Conservation (phyloP, 208 protist species). For the Wallacemonas collosoma region DNA sequence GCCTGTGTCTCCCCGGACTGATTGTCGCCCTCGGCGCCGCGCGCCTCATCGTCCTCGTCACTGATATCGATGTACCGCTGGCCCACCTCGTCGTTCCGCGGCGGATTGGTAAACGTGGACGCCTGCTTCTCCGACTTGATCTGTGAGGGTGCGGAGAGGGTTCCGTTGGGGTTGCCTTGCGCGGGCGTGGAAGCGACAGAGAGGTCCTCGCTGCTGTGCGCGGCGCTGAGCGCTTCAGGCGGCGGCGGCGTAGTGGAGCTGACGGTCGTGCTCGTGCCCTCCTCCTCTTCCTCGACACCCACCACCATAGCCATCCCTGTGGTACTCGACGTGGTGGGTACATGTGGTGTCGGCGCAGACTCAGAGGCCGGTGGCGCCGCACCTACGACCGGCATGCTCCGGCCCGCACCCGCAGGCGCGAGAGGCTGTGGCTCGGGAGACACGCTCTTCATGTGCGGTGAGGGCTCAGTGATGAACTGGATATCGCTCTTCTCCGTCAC, state of each 20-base stretch:
- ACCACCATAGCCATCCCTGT: background rate
- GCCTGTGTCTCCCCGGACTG: background rate
- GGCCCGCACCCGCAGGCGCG: background rate
- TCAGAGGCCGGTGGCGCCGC: too few relatives aligned
- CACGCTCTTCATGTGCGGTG: background rate
- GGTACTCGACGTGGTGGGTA: background rate
- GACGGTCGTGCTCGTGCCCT: background rate
- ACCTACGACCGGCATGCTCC: background rate
- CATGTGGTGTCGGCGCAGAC: background rate
- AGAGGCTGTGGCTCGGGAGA: background rate
- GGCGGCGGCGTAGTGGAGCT: conserved; percentile 2
- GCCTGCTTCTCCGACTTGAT: background rate
- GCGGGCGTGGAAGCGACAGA: conserved; percentile 4
- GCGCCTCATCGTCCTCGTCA: conserved; percentile 2
- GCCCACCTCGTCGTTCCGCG: background rate
- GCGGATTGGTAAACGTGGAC: background rate
- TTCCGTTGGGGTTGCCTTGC: background rate
- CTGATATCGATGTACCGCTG: conserved; percentile 12
- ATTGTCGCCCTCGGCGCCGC: background rate
- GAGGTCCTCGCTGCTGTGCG: background rate
- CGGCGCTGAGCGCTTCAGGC: background rate
- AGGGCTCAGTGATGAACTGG: conserved; percentile 5
- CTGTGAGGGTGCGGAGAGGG: background rate
- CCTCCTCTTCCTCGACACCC: background rate
- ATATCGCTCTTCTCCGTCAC: conserved; percentile 13